phyloP scores from a whole-genome alignment of 2,329 filamentous ascomycete genomes.

The Monosporascus sp. region DNA sequence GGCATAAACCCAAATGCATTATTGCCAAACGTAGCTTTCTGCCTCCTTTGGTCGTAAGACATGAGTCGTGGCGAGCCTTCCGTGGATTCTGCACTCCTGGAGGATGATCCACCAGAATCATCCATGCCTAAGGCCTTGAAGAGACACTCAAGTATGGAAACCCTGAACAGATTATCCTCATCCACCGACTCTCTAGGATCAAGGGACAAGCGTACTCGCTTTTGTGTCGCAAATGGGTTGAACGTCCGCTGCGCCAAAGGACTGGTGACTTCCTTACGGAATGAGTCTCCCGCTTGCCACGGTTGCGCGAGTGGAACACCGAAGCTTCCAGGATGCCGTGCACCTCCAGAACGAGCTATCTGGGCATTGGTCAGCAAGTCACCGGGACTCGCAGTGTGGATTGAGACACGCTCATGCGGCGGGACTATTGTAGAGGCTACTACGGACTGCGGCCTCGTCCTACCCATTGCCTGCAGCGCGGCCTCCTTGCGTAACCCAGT shows the following conservation, averaged over 20 bases:
- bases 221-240: slow-evolving; percentile 52
- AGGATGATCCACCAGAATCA: slow-evolving; percentile 55
- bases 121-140: slow-evolving; percentile 85
- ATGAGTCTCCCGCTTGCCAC: slow-evolving; percentile 24
- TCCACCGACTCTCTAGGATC: slow-evolving; percentile 78
- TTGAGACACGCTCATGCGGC: slow-evolving; percentile 35
- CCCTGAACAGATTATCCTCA: slow-evolving; percentile 82
- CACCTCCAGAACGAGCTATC: slow-evolving; percentile 55
- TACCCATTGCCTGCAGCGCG: slow-evolving; percentile 61
- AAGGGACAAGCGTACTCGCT: slow-evolving; percentile 43
- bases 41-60: slow-evolving; percentile 74
- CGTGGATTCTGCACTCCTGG: slow-evolving; percentile 66
- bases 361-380: slow-evolving; percentile 79
- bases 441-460: slow-evolving; percentile 39
- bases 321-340: slow-evolving; percentile 30
- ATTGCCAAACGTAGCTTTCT: slow-evolving; percentile 72
- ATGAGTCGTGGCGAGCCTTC: slow-evolving; percentile 81
- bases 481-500: slow-evolving; percentile 75
- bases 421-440: slow-evolving; percentile 36
- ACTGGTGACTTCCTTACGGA: slow-evolving; percentile 33
- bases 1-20: slow-evolving; percentile 91
- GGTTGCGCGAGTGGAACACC: slow-evolving; percentile 21
- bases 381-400: slow-evolving; percentile 59
- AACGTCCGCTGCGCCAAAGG: slow-evolving; percentile 47
- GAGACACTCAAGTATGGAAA: slow-evolving; percentile 90